Base-by-base conservation (phyloP, 805 yeast species). In the Myxozyma udenii region DNA sequence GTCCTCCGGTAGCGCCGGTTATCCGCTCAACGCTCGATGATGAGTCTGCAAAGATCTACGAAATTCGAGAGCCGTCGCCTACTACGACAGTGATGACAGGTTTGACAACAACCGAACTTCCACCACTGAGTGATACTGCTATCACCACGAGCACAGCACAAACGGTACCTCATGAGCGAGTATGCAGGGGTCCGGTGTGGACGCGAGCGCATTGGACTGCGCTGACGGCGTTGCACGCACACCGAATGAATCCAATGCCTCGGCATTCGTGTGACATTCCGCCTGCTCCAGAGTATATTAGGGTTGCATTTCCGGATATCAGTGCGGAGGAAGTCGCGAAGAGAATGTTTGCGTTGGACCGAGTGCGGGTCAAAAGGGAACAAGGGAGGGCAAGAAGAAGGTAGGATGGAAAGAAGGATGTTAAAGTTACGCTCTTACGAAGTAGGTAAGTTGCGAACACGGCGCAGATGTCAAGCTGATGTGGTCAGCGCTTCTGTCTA, bases 261-360 rank as follows among this genome's bases (percentile, higher is more conserved):
- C 21, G 53, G n/a, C 41, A 37, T 1, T 41, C 48, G 3, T 37
- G 41, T n/a, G 41, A 36, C 25, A 16, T 23, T 32, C 54, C 54
- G 21, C 49, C 51, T 6, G 12, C 33, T 28, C 12, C 33, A 14
- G n/a, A 41, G 28, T 14, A 24, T 18, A 25, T 51, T 12, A 18
- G 23, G 11, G 48, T 6, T 9, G 60, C 60, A 14, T 55, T 55
- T 45, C 60, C 60, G n/a, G 39, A 40, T 9, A 35, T 55, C 23
- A 18, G 37, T 9, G 46, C 18, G 2, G 44, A 37, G 23, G 54
- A 48, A 23, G 43, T 55, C 4, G 48, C 54, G 14, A 38, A 47
- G 25, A 23, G 60, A 37, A 53, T 55, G 45, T 43, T 55, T 14
- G 60, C 60, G 23, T 26, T 55, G 23, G 59, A 55, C 24, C 36